Conservation (phyloP, 768 basidiomycete genomes). For the Mrakia gelida region DNA sequence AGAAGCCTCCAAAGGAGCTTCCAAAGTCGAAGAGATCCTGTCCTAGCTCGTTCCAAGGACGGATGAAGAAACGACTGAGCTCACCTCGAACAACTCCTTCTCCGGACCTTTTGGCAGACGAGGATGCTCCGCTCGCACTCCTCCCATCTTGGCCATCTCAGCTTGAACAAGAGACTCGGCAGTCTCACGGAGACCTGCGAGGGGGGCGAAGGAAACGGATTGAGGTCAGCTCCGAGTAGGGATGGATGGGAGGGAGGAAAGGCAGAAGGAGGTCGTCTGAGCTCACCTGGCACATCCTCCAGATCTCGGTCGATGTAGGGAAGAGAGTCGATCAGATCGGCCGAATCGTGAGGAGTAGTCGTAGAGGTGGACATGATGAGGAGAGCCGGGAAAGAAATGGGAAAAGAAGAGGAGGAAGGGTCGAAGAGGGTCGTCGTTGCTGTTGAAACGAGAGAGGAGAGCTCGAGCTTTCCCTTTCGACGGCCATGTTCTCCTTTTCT, state of each 20-base stretch:
- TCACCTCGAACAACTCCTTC: slow-evolving; percentile 27
- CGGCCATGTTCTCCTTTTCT: too few species aligned
- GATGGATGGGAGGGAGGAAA: not conserved
- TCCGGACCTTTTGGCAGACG: slow-evolving; percentile 16
- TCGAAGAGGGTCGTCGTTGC: not conserved
- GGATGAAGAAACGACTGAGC: not conserved
- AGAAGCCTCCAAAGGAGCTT: too few species aligned
- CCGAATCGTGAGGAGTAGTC: not conserved
- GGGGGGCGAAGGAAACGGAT: not conserved
- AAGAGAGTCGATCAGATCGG: slow-evolving; percentile 27
- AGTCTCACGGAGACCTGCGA: slow-evolving; percentile 25
- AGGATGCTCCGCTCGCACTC: slow-evolving; percentile 15
- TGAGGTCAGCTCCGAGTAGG: not conserved
- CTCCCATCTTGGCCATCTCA: slow-evolving; percentile 17
- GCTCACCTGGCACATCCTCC: slow-evolving; percentile 27
- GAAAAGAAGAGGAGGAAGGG: too few species aligned
- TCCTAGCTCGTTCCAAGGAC: too few species aligned
- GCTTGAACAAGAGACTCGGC: slow-evolving; percentile 15
- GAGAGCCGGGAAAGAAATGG: not conserved
- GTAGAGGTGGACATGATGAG: not conserved
- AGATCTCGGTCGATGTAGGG: slow-evolving; percentile 32
- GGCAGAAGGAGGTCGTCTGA: not conserved
- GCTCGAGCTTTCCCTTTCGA: too few species aligned
- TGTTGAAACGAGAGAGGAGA: too few species aligned
- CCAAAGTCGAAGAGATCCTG: too few species aligned